These are phyloP conservation scores for Colletotrichum sansevieriae DNA, from an alignment of 2,329 filamentous ascomycete genomes.

Conservation along the genomic window DNA sequence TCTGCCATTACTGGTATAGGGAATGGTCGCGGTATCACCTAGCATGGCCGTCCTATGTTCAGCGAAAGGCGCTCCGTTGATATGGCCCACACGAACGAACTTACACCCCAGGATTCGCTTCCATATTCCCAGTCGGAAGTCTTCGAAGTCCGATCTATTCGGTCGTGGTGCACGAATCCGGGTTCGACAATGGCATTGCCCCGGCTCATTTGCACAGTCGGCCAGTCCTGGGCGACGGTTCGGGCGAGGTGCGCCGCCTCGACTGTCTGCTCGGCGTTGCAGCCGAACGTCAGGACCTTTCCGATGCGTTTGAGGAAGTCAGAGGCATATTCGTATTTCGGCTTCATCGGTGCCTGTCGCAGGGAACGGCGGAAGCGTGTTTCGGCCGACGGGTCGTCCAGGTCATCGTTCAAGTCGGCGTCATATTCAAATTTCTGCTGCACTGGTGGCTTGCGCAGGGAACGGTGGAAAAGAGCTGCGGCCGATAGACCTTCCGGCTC, in stretches of 20 bases:
- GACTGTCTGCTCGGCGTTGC: constrained; percentile 34
- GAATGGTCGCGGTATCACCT: neutral
- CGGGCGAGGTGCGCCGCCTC: constrained; percentile 33
- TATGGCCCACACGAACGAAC: neutral
- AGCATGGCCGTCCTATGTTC: neutral
- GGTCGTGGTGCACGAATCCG: neutral
- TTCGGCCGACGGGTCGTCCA: neutral
- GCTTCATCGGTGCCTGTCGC: neutral
- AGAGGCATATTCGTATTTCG: neutral
- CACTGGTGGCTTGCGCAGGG: neutral
- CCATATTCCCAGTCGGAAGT: neutral
- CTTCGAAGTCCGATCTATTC: neutral
- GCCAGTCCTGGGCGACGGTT: constrained; percentile 25
- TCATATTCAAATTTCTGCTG: neutral
- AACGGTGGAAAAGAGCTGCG: neutral
- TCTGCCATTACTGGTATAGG: neutral
- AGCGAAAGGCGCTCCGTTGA: neutral
- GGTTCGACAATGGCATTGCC: constrained; percentile 6
- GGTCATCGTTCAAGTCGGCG: too few species aligned
- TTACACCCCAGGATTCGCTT: neutral
- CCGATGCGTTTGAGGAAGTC: constrained; percentile 35
- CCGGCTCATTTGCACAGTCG: neutral
- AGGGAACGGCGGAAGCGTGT: neutral
- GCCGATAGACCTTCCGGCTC: neutral
- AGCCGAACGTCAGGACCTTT: constrained; percentile 43